Evolutionary conservation across 2,329 filamentous ascomycete genomes (phyloP), one percentile per base, ranked within the genome.

Genomic region (Ophiosphaerella herpotricha): DNA sequence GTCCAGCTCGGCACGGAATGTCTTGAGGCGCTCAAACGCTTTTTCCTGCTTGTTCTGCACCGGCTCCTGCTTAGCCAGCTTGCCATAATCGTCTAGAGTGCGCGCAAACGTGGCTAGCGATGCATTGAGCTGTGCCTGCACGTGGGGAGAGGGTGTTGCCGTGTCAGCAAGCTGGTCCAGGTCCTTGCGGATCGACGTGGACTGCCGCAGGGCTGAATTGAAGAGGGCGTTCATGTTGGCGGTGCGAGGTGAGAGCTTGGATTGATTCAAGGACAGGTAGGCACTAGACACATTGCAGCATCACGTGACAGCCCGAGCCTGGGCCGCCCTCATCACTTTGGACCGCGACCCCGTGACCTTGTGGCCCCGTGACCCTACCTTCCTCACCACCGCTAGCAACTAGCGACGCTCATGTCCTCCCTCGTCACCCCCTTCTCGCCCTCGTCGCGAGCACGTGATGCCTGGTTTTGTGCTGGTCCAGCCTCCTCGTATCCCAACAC

Each of bases 1-100:
- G 43, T 86, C 77, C 2, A 97, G 82, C 68, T 97, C 93, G 37
- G 82, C 75, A 50, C 90, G 86, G 75, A 99, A 99, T 64, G 86
- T 90, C 73, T 89, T 89, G 50, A 96, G 82, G 38, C 94, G 85
- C 69, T 95, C 91, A 57, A 85, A 81, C 1, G 93, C 94, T 69
- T 97, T 96, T 52, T 94, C 88, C 63, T 96, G 90, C 76, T 97
- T 99, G 52, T 90, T 88, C 4, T 89, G 83, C 48, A 96, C 92
- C 29, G 96, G 85, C 74, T 99, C 94, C 65, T 93, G 89, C 59
- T 90, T 89, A 1, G 92, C 88, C 26, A 96, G 85, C 47, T 83
- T 82, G 66, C 88, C 85, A 79, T 99, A 99, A 70, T 97, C 92
- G 76, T 97, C 92, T 58, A 99, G 82, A 1, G 91, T 96, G 54